Base-by-base conservation (phyloP, 169 alveolate genomes). In the Neospora caninum region DNA sequence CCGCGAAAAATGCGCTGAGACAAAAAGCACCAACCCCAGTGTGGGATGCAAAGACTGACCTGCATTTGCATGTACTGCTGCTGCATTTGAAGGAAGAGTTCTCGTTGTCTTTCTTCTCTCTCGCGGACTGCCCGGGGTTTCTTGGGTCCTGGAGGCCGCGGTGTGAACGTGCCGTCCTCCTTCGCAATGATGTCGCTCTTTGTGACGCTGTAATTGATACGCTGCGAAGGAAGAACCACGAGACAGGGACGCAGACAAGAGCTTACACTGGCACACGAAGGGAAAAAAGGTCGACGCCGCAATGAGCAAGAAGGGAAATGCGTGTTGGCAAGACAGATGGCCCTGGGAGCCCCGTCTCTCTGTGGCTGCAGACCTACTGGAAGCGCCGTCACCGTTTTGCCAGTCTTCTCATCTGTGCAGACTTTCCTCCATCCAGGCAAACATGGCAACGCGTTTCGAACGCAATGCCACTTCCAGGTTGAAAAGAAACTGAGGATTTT, bases 111-210 rank as follows among this genome's bases (percentile, higher is more conserved):
- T 83, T 88, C 95, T 92, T 97, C 98, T 64, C 98, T 92, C 94
- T 97, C 98, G 45, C 95, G 88, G 54, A 97, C 92, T 42, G 96
- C 96, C 39, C 97, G 94, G 0, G 98, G 98, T 88, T 97, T 97
- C 94, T 96, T 96, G 13, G 98, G 98, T 36, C 97, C 97, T 38
- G 95, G 84, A n/a, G 97, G 96, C 42, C 98, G 73, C 82, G 95
- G 96, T 20, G 91, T 91, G 95, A 94, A 96, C 34, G 98, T 97
- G 31, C 98, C 98, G 80, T 97, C 97, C 69, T 94, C 96, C 95
- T 96, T 97, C 69, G 98, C 70, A 39, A 96, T 93, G 54, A 96
- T 69, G 93, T 97, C 98, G 92, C 98, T 96, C 95, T 97, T 97
- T 54, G 96, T 97, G 91, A 93, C 93, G 22, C 98, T 97, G 88